Percentiles rank a stretch among this genome's conserved stretches.
These are phyloP conservation scores for Metschnikowia vanudenii DNA, from an alignment of 805 yeast species.

Conservation along the genomic window DNA sequence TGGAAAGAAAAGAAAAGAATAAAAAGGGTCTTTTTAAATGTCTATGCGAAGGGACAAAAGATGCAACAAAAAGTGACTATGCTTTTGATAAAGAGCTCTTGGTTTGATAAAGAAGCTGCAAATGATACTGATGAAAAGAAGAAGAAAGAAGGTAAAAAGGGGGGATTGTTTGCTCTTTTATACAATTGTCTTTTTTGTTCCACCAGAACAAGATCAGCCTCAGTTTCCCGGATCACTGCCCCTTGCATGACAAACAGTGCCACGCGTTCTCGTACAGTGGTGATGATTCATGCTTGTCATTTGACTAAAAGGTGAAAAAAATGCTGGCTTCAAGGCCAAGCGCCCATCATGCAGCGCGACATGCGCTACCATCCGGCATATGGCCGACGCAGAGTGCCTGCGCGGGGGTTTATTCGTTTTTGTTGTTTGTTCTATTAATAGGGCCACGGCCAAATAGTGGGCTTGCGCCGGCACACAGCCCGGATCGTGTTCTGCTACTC, in stretches of 20 bases:
- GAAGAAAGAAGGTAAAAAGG: neutral
- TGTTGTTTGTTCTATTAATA: constrained; percentile 1
- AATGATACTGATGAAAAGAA: neutral
- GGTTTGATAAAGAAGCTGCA: neutral
- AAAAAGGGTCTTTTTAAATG: no score
- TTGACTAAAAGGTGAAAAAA: constrained; percentile 7
- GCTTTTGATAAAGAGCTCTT: no score
- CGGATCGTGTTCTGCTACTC: no score
- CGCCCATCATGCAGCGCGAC: constrained; percentile 1
- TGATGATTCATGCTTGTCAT: constrained; percentile 10
- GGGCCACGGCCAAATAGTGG: no score
- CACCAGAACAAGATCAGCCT: neutral
- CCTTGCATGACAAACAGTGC: constrained; percentile 9
- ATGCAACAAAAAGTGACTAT: no score
- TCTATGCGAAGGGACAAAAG: no score
- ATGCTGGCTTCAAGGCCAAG: neutral
- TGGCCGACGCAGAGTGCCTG: no score
- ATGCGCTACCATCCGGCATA: neutral
- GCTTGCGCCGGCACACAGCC: no score
- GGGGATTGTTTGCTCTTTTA: constrained; percentile 2
- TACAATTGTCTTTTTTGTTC: neutral
- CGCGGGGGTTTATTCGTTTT: no score
- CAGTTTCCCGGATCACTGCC: constrained; percentile 3
- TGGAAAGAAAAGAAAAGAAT: neutral
- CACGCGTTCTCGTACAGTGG: neutral